Base-by-base conservation (phyloP, 192 early-diverging fungal genomes). In the Coemansia sp. region DNA sequence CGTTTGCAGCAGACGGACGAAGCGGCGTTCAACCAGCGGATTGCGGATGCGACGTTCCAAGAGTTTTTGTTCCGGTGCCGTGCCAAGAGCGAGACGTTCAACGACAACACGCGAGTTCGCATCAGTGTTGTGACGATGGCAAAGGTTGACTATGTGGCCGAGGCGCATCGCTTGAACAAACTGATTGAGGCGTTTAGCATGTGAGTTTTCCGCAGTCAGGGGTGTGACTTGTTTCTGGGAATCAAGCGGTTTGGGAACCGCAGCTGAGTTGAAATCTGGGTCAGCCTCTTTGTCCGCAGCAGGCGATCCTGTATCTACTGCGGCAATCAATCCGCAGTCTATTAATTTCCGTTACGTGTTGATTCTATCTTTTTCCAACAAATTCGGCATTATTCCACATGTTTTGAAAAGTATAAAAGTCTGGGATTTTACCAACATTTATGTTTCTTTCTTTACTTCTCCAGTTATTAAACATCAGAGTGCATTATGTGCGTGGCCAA, bases 41-140 rank as follows among this genome's bases (percentile, higher is more conserved):
- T 92, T 12, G 59, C 75, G 2, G 75, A 86, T 1, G 83, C 87
- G 17, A 77, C 77, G 29, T 93, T 93, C 82, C 87, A 86, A 61
- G 63, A 85, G 63, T 92, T 86, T 66, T 79, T 66, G 22, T 88
- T 99, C 74, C 85, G 89, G 38, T 83, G 90, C 71, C 49, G 50
- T 5, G 61, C 61, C 22, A 37, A 43, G 14, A 78, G 75, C 23
- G 94, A 99, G 62, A 86, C 67, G 23, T 99, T 86, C 64, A 88
- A 94, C 61, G 90, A 91, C 10, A 71, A 67, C 5, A 55, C 71
- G 27, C 76, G 86, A 37, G 72, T 85, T 1, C 75, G 87, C 11
- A 80, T 82, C 49, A 72, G 68, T 3, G 81, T 85, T 23, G n/a
- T 88, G 1, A 53, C 70, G 10, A 66, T 77, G 17, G 57, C 52